Evolutionary conservation across 1,284 basidiomycete species (phyloP).

Genomic region (Mycena citricolor): DNA sequence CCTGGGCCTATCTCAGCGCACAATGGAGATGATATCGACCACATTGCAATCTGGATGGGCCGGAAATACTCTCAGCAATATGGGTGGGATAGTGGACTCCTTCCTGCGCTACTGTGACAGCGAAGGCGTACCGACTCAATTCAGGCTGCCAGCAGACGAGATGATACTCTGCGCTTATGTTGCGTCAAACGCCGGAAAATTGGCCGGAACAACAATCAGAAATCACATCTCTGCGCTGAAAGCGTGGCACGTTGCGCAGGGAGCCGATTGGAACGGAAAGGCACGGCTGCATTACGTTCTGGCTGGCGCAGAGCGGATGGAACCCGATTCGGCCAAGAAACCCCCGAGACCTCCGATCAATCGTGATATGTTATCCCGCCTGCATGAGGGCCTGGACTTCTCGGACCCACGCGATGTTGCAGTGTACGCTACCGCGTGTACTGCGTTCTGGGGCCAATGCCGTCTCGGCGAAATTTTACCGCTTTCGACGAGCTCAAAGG

Average conservation of each 20-base stretch:
- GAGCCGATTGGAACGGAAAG: constrained; percentile 3
- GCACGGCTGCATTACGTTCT: constrained; percentile 10
- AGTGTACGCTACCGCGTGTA: constrained; percentile 6
- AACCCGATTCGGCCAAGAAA: constrained; percentile 1
- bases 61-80: constrained; percentile 1
- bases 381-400: constrained; percentile 4
- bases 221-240: constrained; percentile 14
- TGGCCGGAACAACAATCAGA: constrained; percentile 7
- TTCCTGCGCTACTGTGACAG: constrained; percentile 4
- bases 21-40: too few species aligned
- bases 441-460: constrained; percentile 13
- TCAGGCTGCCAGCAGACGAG: constrained; percentile 28
- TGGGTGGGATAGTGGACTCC: constrained; percentile 4
- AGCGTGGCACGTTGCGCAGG: constrained; percentile 11
- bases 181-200: constrained; percentile 7
- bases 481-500: too few species aligned
- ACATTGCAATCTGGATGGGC: constrained; percentile 7
- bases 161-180: constrained; percentile 15
- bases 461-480: constrained; percentile 5
- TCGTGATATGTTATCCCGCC: background rate
- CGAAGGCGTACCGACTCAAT: constrained; percentile 1
- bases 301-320: constrained; percentile 1
- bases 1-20: too few species aligned
- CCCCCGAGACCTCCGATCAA: constrained; percentile 3
- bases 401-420: constrained; percentile 1